Evolutionary conservation across 2,329 filamentous ascomycete genomes (phyloP), one percentile per base, ranked within the genome.

Genomic region (Colletotrichum sp.): DNA sequence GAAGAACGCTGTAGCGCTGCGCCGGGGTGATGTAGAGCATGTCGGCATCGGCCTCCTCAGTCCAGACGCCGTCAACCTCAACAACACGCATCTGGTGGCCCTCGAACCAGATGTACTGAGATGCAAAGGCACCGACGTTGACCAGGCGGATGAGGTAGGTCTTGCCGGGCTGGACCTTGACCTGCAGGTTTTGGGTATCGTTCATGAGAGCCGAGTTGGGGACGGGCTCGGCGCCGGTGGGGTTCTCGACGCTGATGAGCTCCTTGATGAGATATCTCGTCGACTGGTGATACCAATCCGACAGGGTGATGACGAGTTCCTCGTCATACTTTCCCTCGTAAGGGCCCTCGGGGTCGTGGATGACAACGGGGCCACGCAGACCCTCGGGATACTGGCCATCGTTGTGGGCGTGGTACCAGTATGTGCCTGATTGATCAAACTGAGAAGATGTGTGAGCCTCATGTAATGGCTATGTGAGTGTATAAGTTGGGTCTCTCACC

Each of bases 281-380:
- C 78, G 91, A 84, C 26, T 88, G 84, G 74, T 92, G 90, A 78
- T 92, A 92, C 90, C 91, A 92, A 78, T 92, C 90, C 3, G 89
- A 89, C 38, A 92, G 78, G 0, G 89, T 91, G n/a, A 92, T 76
- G 1, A 89, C 84, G n/a, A 90, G 80, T 79, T 92, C 89, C 38
- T 90, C 87, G 58, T 92, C 89, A 72, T 87, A 88, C 52, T 87
- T 80, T 55, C 83, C 83, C 48, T 83, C 82, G 80, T 89, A 90
- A 1, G 88, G 89, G 3, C 85, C 82, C 2, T 88, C 80, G 1
- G 86, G 86, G 77, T 92, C 90, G 36, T 89, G 86, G 26, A 92
- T 87, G 58, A 92, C 89, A 36, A 92, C 81, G 2, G 90, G 84
- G 4, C 87, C 90, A 43, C 90, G 87, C 34, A 91, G 84, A 7